Evolutionary conservation across 2,329 filamentous ascomycete species (phyloP), one percentile per base, ranked within the genome.

Genomic region (Alternaria angustiovoidea): DNA sequence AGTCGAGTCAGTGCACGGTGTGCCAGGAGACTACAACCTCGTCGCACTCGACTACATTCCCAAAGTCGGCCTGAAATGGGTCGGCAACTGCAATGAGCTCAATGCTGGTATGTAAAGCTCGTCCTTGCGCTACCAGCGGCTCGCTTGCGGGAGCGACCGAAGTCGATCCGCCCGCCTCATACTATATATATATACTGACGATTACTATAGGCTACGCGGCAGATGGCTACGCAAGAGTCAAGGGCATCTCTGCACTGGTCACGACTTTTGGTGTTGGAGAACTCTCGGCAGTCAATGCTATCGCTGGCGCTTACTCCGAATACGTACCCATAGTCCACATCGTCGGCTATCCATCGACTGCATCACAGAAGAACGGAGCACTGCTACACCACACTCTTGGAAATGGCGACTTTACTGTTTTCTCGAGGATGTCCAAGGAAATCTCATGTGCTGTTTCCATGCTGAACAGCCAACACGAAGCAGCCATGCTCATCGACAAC

Each of bases 361-460:
- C 67, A 5, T 76, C 78, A 2, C 79, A 82, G 67, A 74, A 74
- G 44, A 75, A 78, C 62, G 78, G 80, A 42, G 75, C 79, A 47
- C 74, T 82, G 4, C 73, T 84, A 14, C 82, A 84, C 62, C 82
- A 83, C 67, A 82, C 81, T 0, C 77, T 82, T 30, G 81, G 81
- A 43, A 81, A 82, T 69, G 81, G 92, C 60, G 90, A 96, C 80
- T 96, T 91, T 79, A 89, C 91, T 62, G 91, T 93, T 55, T 96
- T 96, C 77, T 85, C 88, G 67, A 87, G 91, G 72, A 96, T 96
- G 90, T 91, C 85, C 75, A 82, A 85, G 47, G 79, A 87, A 51
- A 88, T 96, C 68, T 91, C 91, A 1, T 91, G 88, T 74, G 87
- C 88, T 22, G 84, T 91, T 39, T 88, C 90, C 54, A 89, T 89